Evolutionary conservation across 225 moss, liverwort and hornwort species (phyloP).

Genomic region (Climacium dendroides): DNA sequence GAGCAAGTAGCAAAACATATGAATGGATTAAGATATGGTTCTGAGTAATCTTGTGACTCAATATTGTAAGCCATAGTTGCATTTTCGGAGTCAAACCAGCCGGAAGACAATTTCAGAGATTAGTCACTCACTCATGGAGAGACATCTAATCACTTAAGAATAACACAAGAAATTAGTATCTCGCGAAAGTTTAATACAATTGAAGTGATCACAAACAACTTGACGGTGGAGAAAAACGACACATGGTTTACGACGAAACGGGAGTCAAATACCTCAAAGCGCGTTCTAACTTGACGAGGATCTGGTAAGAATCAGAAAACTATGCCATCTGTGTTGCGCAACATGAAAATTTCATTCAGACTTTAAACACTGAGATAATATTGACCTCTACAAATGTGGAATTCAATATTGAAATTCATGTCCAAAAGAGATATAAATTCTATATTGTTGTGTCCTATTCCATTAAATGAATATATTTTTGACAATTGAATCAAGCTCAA

Average conservation of each 20-base stretch:
- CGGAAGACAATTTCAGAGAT: neutral
- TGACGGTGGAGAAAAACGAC: neutral
- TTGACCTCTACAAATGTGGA: neutral
- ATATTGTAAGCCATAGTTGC: neutral
- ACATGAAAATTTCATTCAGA: neutral
- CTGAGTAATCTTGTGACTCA: neutral
- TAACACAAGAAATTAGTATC: neutral
- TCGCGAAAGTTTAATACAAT: neutral
- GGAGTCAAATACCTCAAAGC: constrained; percentile 29
- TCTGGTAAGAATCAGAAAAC: neutral
- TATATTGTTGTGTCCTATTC: neutral
- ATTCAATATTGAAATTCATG: neutral
- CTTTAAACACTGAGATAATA: neutral
- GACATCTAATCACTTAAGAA: neutral
- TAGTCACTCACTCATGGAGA: neutral
- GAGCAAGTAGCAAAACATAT: neutral
- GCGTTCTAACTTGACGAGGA: constrained; percentile 64
- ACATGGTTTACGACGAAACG: neutral
- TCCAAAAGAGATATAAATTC: neutral
- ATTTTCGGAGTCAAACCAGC: neutral
- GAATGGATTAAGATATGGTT: neutral
- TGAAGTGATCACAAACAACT: neutral
- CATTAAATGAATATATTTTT: neutral
- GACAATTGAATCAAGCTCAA: neutral
- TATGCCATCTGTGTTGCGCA: neutral